Percentiles rank a stretch among this genome's conserved stretches.
These are phyloP conservation scores for Colletotrichum sp. DNA, from an alignment of 2,329 filamentous ascomycete species.

Conservation along the genomic window DNA sequence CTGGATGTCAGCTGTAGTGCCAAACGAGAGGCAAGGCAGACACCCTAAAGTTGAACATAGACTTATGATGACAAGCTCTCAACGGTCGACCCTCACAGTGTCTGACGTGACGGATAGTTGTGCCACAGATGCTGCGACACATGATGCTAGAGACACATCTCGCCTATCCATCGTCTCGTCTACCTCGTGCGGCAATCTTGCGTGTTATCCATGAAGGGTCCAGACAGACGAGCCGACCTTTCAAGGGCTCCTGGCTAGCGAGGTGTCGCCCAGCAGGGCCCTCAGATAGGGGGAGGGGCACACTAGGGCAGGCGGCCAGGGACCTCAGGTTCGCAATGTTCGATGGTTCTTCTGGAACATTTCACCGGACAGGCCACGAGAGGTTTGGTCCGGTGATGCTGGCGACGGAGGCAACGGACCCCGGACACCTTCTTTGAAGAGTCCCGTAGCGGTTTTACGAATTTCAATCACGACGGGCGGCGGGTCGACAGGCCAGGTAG, in stretches of 20 bases:
- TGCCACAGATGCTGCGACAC: background rate
- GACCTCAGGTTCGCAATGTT: constrained; percentile 1
- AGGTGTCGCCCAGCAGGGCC: constrained; percentile 12
- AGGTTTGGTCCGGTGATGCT: background rate
- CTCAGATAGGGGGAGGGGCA: constrained; percentile 21
- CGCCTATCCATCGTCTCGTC: constrained; percentile 5
- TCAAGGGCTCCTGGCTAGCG: constrained; percentile 15
- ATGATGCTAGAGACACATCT: constrained; percentile 4
- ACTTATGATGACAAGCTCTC: background rate
- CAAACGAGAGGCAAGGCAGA: background rate
- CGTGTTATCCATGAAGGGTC: constrained; percentile 16
- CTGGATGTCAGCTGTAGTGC: background rate
- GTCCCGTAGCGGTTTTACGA: constrained; percentile 1
- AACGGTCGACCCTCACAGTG: background rate
- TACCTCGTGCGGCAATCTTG: constrained; percentile 17
- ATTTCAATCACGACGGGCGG: background rate
- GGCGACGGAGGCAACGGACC: constrained; percentile 9
- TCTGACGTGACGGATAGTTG: background rate
- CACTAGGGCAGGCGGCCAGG: background rate
- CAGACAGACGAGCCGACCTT: constrained; percentile 1
- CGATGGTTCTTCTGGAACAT: constrained; percentile 20
- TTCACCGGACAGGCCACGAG: background rate
- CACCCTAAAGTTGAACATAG: background rate
- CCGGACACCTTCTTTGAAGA: constrained; percentile 8
- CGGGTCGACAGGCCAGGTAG: constrained; percentile 3